Evolutionary conservation across 768 basidiomycete genomes (phyloP).

Genomic region (Xerocomus brunneocitrinus): DNA sequence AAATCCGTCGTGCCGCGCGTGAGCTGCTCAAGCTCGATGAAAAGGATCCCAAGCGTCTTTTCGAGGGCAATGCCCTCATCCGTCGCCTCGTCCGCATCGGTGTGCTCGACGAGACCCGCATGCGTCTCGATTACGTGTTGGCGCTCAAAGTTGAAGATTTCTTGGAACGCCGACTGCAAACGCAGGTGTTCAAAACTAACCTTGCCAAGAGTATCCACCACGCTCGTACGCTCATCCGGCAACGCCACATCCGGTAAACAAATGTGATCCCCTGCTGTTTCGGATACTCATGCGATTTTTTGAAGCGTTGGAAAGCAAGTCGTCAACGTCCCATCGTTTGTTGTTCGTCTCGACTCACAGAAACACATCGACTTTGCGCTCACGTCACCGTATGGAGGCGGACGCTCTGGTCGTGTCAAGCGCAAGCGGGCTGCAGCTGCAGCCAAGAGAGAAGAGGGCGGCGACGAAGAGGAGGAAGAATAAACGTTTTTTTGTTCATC

Average conservation of each 20-base stretch:
- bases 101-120: constrained; percentile 97
- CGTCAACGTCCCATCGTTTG: constrained; percentile 97
- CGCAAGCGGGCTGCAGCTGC: constrained; percentile 95
- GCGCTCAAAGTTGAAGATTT: constrained; percentile 99
- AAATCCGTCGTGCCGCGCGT: constrained; percentile 99
- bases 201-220: constrained; percentile 99
- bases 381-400: constrained; percentile 95
- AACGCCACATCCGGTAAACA: constrained; percentile 93
- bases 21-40: constrained; percentile 99
- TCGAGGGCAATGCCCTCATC: constrained; percentile 98
- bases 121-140: constrained; percentile 99
- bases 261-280: neutral
- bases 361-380: constrained; percentile 99
- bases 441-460: constrained; percentile 86
- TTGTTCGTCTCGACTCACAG: constrained; percentile 98
- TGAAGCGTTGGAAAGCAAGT: constrained; percentile 95
- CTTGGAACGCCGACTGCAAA: constrained; percentile 98
- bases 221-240: constrained; percentile 95
- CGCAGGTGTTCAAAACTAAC: constrained; percentile 99
- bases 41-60: constrained; percentile 99
- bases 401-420: constrained; percentile 93
- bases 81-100: constrained; percentile 97
- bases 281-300: constrained; percentile 2
- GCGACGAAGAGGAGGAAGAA: constrained; percentile 89
- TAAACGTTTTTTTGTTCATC: constrained; percentile 35